These are phyloP conservation scores for Talaromyces albobiverticillius DNA, from an alignment of 2,329 filamentous ascomycete species.

Conservation along the genomic window DNA sequence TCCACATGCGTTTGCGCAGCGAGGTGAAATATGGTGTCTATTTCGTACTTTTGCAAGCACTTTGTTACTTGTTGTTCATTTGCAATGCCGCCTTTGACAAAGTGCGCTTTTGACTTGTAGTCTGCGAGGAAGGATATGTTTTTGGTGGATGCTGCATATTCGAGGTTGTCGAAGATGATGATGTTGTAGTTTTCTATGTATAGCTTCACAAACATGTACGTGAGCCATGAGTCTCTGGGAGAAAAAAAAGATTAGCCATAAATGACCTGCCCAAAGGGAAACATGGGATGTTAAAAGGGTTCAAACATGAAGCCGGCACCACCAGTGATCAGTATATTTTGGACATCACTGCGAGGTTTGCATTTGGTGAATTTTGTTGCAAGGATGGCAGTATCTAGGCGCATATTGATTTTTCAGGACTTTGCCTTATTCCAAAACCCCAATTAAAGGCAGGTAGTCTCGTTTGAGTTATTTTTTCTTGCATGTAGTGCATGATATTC, in stretches of 20 bases:
- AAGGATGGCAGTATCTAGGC: no score
- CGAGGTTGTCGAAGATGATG: background rate
- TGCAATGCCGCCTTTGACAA: slow-evolving; percentile 78
- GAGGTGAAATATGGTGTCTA: slow-evolving; percentile 81
- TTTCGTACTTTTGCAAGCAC: slow-evolving; percentile 66
- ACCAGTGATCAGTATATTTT: slow-evolving; percentile 80
- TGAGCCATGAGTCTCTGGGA: background rate
- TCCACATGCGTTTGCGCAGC: slow-evolving; percentile 85
- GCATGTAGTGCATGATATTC: no score
- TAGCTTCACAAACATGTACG: background rate
- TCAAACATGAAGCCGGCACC: slow-evolving; percentile 77
- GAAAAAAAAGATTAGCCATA: no score
- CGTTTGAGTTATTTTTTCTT: no score
- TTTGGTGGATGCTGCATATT: background rate
- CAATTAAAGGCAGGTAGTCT: no score
- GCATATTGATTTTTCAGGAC: no score
- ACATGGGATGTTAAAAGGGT: background rate
- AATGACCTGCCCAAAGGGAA: no score
- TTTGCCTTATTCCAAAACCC: no score
- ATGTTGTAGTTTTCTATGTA: background rate
- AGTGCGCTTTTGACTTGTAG: background rate
- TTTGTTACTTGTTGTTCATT: slow-evolving; percentile 65
- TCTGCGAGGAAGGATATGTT: background rate
- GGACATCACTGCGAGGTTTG: slow-evolving; percentile 47
- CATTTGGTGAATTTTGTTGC: background rate